Conservation (phyloP, 2,329 filamentous ascomycete genomes). For the Mariannaea elegans region DNA sequence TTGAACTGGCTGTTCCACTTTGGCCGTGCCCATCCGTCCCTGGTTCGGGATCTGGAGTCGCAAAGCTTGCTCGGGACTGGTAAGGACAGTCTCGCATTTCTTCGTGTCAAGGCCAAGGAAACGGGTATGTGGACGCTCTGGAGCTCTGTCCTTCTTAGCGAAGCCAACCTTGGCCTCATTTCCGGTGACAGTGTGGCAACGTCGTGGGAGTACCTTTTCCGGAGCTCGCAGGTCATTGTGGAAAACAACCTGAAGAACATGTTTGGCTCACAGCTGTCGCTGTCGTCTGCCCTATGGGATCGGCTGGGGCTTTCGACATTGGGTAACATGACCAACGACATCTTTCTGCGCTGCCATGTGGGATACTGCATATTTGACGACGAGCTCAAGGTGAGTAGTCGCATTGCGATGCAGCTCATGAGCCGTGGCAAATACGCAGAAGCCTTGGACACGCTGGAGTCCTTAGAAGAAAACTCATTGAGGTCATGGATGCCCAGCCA, state of each 20-base stretch:
- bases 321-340: slow-evolving; percentile 71
- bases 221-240: slow-evolving; percentile 84
- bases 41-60: slow-evolving; percentile 75
- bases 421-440: slow-evolving; percentile 76
- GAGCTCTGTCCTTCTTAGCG: slow-evolving; percentile 83
- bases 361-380: slow-evolving; percentile 73
- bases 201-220: slow-evolving; percentile 81
- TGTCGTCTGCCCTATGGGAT: slow-evolving; percentile 78
- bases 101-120: slow-evolving; percentile 87
- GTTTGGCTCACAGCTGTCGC: slow-evolving; percentile 76
- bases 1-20: slow-evolving; percentile 97
- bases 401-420: slow-evolving; percentile 68
- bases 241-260: slow-evolving; percentile 77
- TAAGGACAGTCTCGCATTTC: slow-evolving; percentile 82
- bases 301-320: slow-evolving; percentile 71
- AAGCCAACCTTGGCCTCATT: slow-evolving; percentile 81
- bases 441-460: slow-evolving; percentile 58
- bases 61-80: slow-evolving; percentile 80
- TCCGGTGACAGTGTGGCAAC: slow-evolving; percentile 71
- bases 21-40: slow-evolving; percentile 81
- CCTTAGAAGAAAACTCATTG: slow-evolving; percentile 66
- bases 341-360: slow-evolving; percentile 79
- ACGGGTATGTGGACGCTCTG: slow-evolving; percentile 85
- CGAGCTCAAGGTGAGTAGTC: slow-evolving; percentile 76
- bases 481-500: slow-evolving; percentile 82